Base-by-base conservation (phyloP, 2,329 filamentous ascomycete species). In the Cladosporium sphaerospermum region DNA sequence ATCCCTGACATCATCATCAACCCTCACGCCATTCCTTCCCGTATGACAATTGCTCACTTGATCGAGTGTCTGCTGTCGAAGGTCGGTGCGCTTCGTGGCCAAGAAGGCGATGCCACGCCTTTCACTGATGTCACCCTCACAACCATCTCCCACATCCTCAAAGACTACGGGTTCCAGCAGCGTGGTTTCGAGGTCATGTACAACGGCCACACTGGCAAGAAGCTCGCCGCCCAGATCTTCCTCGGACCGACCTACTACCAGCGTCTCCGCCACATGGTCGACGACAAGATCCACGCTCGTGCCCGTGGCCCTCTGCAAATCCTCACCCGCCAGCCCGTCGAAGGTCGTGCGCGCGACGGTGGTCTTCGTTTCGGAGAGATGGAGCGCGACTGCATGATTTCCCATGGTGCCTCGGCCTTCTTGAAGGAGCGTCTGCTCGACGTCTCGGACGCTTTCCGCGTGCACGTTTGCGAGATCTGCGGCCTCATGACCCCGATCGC, bases 301-400 rank as follows among this genome's bases (percentile, higher is more conserved):
- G 93, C 95, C 11, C 86, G 93, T 69, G 93, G 95, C 34, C 93
- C 93, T 1, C 88, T 96, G 18, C 93, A 99, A 74, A 99, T 99
- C 66, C 82, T 99, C 75, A 99, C 93, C 2, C 81, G 95, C 54
- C 93, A 99, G 72, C 93, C 93, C 14, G 93, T 99, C 11, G 93
- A 99, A 75, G 93, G 93, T 86, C 88, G 95, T 82, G 93, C 93
- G 3, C 80, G 95, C 73, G 95, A 99, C 69, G 93, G 93, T 80
- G 93, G 93, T 78, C 81, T 99, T 42, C 92, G 95, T 69, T 99
- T 99, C 83, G 93, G 93, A 84, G 93, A 99, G 79, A 99, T 99
- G 93, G 95, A 99, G 75, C 92, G 95, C 76, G 95, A 99, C 82
- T 99, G 93, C 71, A 99, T 99, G 93, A 99, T 99, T 77, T 90